Evolutionary conservation across 179 eudicot species (phyloP), one percentile per base, ranked within the genome.

Genomic region (Dionaea muscipula): DNA sequence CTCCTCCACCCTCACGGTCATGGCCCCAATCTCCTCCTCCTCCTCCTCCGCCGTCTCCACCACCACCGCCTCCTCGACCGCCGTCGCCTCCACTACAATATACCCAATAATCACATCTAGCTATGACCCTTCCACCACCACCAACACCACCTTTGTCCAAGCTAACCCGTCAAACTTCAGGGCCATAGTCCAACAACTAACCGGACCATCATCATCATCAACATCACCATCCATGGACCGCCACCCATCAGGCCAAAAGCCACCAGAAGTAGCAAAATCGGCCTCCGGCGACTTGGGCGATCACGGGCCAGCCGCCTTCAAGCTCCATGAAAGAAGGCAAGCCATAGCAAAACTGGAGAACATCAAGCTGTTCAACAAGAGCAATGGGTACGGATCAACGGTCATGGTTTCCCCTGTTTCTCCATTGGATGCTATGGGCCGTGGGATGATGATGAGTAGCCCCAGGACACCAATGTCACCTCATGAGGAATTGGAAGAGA

Each of bases 91-190:
- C 53, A 9, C 31, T 41, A 16, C 26, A 33, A 7, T 25, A 4
- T 21, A 25, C 7, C 54, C 54, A 2, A 26, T 51, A 27, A 7
- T 51, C 35, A 45, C 7, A 37, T 1, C 53, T 1, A 11, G 60
- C 8, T 62, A 57, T 59, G 68, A 68, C 20, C 22, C 69, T 17
- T 59, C 57, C 8, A 6, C 60, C 18, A 15, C 62, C 60, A 49
- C 63, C 62, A 72, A 61, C 78, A 86, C 83, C 55, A 83, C 87
- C 46, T 83, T 71, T 64, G 83, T 86, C 57, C 81, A 86, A 43
- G 85, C 91, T 60, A 69, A 86, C 64, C 91, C 95, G 10, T 70
- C 85, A 20, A 75, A 62, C 44, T 86, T 86, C 73, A 80, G 85
- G 0, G 78, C 75, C 56, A 69, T 86, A 16, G 95, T 86, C 47